Percentiles rank a stretch among this genome's conserved stretches.
Conservation (phyloP, 2,329 filamentous ascomycete genomes). For the Aspergillus awamori region DNA sequence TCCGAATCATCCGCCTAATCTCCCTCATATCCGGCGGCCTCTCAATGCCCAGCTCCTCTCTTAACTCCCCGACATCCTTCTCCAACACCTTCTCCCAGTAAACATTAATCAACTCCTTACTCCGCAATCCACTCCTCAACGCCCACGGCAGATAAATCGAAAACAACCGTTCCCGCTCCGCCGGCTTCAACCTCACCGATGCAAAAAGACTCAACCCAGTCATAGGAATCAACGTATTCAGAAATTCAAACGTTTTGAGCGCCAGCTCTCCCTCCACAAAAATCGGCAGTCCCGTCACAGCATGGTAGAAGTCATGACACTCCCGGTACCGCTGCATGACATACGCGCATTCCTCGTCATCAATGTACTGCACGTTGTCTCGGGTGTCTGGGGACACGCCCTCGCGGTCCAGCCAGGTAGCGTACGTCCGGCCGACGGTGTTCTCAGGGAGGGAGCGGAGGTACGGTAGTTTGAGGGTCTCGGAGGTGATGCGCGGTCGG, state of each 20-base stretch:
- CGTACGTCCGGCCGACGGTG: constrained; percentile 80
- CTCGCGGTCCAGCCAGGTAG: constrained; percentile 88
- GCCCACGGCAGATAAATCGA: constrained; percentile 79
- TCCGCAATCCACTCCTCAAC: constrained; percentile 73
- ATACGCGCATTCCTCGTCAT: constrained; percentile 94
- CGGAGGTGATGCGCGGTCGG: constrained; percentile 82
- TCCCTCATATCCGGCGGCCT: constrained; percentile 81
- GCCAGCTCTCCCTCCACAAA: constrained; percentile 95
- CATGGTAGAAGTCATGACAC: constrained; percentile 97
- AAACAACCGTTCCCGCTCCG: constrained; percentile 68
- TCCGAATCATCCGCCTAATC: constrained; percentile 70
- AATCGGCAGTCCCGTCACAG: constrained; percentile 84
- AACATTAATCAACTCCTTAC: constrained; percentile 86
- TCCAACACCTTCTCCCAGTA: constrained; percentile 97
- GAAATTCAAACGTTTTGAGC: constrained; percentile 97
- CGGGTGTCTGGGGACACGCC: constrained; percentile 91
- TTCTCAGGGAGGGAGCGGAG: constrained; percentile 73
- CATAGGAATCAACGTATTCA: constrained; percentile 94
- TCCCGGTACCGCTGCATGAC: constrained; percentile 98
- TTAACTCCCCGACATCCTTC: constrained; percentile 76
- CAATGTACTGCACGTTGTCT: constrained; percentile 80
- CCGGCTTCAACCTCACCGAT: constrained; percentile 63
- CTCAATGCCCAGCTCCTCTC: constrained; percentile 78
- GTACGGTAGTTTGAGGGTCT: constrained; percentile 65
- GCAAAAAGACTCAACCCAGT: constrained; percentile 84